Evolutionary conservation across 148 eudicot species (phyloP).

Genomic region (Hydrangea macrophylla): DNA sequence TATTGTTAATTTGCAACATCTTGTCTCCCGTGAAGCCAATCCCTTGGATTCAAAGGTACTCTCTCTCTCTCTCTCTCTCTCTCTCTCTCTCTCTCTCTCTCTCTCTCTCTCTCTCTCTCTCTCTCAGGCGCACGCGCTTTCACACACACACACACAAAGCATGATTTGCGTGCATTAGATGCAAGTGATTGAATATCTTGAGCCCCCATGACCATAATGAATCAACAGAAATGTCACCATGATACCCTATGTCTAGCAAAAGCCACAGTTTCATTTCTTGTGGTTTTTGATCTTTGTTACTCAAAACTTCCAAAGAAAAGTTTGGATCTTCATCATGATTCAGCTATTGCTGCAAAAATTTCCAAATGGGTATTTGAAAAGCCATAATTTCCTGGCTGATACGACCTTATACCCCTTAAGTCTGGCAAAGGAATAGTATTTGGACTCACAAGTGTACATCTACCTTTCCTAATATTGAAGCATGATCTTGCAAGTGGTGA

Average conservation of each 20-base stretch:
- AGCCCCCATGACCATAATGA: too few relatives aligned
- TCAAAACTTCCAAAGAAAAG: neutral
- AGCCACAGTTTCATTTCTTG: neutral
- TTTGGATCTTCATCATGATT: neutral
- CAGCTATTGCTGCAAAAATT: too few relatives aligned
- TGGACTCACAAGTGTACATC: neutral
- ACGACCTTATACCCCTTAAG: too few relatives aligned
- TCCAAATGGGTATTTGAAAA: too few relatives aligned
- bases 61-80: neutral
- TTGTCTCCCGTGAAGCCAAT: conserved; percentile 90
- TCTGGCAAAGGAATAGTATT: neutral
- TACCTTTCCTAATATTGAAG: neutral
- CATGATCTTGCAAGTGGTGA: conserved; percentile 46
- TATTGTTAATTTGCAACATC: conserved; percentile 62
- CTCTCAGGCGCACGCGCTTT: neutral
- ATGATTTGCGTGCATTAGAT: too few relatives aligned
- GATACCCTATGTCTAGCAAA: too few relatives aligned
- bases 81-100: neutral
- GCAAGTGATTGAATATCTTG: too few relatives aligned
- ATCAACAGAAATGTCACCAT: too few relatives aligned
- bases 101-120: neutral
- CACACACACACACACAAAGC: too few relatives aligned
- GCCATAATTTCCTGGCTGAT: too few relatives aligned
- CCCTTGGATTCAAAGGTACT: conserved; percentile 78
- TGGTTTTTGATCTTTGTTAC: neutral